Evolutionary conservation across 2,329 filamentous ascomycete genomes (phyloP), one percentile per base, ranked within the genome.

Genomic region (Penicillium sp.): DNA sequence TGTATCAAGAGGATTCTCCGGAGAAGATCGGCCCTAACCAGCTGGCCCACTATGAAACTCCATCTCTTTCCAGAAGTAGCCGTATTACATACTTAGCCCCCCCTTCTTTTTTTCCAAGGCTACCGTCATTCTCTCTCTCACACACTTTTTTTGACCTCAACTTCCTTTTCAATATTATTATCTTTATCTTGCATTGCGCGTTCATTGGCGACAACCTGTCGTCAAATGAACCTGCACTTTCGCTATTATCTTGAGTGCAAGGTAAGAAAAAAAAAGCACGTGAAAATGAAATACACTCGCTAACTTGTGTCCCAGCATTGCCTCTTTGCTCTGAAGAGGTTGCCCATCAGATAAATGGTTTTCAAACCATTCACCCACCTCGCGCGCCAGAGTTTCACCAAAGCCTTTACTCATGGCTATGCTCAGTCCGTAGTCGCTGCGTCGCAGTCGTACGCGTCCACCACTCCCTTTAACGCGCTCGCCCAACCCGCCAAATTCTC

Each of bases 141-240:
- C 25, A 22, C 17, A 31, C 14, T 22, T 37, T 41, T 31, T 8
- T 25, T 48, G 30, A 42, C 42, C 51, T 58, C 17, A 37, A 50
- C 42, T 43, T 58, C 43, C 47, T 55, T 59, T 30, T 52, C 36
- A 46, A 38, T 55, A 10, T 10, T 36, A 42, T 53, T 52, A 37
- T 47, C 33, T 51, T 58, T 35, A 40, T 38, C 50, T 54, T 53
- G 44, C 42, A 54, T 53, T 57, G 90, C 91, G 91, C 90, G 90
- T 96, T 91, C 82, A 55, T 88, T 95, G 91, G 82, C 90, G 89
- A 87, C 87, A 72, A 60, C 66, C 64, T 74, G 88, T 90, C 92
- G 91, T 95, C 90, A 93, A 91, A 96, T 96, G 92, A 96, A 94
- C 91, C 91, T 97, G 92, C 91, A 92, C 80, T 80, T 78, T 78